Percentiles rank a stretch among this genome's conserved stretches.
Evolutionary conservation across 192 early-diverging fungal genomes (phyloP).

Genomic region (Coemansia sp.): DNA sequence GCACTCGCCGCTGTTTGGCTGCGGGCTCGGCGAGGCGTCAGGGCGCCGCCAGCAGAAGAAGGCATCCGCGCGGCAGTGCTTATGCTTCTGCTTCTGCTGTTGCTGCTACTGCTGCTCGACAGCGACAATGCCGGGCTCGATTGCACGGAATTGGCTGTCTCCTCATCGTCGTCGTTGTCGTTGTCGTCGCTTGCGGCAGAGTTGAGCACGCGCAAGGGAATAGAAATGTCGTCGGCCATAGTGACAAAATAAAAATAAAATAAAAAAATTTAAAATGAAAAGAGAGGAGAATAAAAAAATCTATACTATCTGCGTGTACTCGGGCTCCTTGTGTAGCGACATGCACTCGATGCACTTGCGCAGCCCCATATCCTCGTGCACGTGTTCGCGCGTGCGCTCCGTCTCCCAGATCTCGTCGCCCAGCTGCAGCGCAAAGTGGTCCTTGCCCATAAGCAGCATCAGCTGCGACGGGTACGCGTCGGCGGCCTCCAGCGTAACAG

Average conservation of each 20-base stretch:
- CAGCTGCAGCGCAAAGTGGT: slow-evolving; percentile 28
- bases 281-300: neutral
- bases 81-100: neutral
- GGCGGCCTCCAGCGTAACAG: slow-evolving; percentile 10
- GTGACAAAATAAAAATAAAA: neutral
- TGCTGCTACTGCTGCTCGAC: neutral
- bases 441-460: slow-evolving; percentile 43
- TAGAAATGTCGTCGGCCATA: slow-evolving; percentile 11
- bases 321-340: slow-evolving; percentile 15
- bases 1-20: neutral
- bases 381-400: slow-evolving; percentile 9
- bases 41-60: too few species aligned
- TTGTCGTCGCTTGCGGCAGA: too few species aligned
- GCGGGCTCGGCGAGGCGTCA: slow-evolving; percentile 10
- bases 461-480: slow-evolving; percentile 22
- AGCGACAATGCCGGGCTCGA: too few species aligned
- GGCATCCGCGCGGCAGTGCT: neutral
- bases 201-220: slow-evolving; percentile 14
- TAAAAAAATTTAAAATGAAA: neutral
- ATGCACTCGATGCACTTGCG: slow-evolving; percentile 14
- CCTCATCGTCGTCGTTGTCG: too few species aligned
- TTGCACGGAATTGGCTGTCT: too few species aligned
- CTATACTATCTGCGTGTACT: neutral
- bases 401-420: slow-evolving; percentile 38
- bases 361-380: slow-evolving; percentile 35